Evolutionary conservation across 1,284 basidiomycete species (phyloP), one percentile per base, ranked within the genome.

Genomic region (Leccinum subfulvum): DNA sequence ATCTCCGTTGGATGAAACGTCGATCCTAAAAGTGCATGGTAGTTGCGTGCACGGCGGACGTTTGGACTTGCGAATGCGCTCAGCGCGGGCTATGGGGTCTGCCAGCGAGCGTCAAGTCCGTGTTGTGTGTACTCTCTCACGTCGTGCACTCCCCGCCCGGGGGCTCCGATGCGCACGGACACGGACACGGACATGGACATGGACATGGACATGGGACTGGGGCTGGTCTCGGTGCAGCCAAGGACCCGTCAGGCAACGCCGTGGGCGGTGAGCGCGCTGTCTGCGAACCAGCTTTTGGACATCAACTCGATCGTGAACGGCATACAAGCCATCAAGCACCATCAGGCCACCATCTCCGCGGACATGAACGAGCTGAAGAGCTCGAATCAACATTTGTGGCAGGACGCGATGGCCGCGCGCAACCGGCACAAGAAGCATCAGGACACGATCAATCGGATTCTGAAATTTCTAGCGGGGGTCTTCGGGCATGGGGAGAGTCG

Each of bases 401-500:
- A 95, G 71, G 95, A 99, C 71, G 90, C 94, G 0, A 79, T 95
- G 67, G 83, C 89, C 44, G 87, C 92, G 3, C 80, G 92, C 9
- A 87, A 91, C 67, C 84, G 90, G 62, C 89, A 95, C 71, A 89
- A 94, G 71, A 94, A 93, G 71, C 95, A 97, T 68, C 92, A 97
- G 71, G 96, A 98, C 75, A 98, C 95, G n/a, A 95, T 98, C 73
- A 95, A 97, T 73, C 84, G 94, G 62, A 98, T 99, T 66, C 83
- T 99, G 65, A 91, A 94, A 64, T 98, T 99, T 78, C 79, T 99
- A 57, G 95, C 95, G 18, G 89, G 94, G 30, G 90, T 98, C 2
- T 98, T 98, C 78, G 95, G 95, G 53, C 81, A 81, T 57, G 76
- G 80, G 0, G 78, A 78, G 18, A 78, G 67, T 41, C 72, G 74